phyloP scores from a whole-genome alignment of 805 yeast species.

The Hanseniaspora pseudoguilliermondii region DNA sequence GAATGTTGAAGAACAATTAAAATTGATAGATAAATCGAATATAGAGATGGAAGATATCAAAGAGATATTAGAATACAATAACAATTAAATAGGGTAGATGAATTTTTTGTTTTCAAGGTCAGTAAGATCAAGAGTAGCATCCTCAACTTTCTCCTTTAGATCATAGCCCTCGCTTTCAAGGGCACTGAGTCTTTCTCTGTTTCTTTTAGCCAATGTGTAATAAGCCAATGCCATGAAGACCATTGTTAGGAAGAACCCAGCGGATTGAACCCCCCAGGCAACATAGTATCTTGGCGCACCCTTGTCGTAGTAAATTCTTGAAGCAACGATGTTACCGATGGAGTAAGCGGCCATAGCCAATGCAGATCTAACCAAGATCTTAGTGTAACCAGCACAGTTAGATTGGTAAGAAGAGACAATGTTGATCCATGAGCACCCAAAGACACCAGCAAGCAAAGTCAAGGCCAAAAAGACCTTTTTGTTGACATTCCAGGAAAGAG shows the following conservation, averaged over 20 bases:
- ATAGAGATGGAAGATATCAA: neutral
- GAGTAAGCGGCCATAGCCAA: conserved; percentile 31
- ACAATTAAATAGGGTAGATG: conserved; percentile 34
- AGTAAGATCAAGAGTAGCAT: conserved; percentile 38
- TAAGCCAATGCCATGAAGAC: conserved; percentile 28
- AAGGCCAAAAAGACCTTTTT: conserved; percentile 29
- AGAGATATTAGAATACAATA: neutral
- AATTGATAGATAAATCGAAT: neutral
- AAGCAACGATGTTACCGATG: conserved; percentile 34
- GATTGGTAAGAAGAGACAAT: conserved; percentile 18
- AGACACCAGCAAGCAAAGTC: conserved; percentile 23
- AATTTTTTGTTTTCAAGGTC: conserved; percentile 40
- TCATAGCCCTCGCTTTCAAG: conserved; percentile 17
- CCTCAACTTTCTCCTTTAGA: conserved; percentile 24
- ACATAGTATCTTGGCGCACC: conserved; percentile 32
- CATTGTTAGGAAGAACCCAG: conserved; percentile 28
- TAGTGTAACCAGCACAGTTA: conserved; percentile 33
- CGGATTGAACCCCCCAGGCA: conserved; percentile 40
- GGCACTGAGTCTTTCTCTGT: conserved; percentile 24
- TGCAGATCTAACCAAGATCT: conserved; percentile 31
- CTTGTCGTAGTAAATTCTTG: conserved; percentile 36
- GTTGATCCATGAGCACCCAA: conserved; percentile 24
- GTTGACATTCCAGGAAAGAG: conserved; percentile 29
- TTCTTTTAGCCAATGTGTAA: conserved; percentile 30
- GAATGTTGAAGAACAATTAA: neutral